These are phyloP conservation scores for Pseudozyma pruni DNA, from an alignment of 1,284 basidiomycete genomes.

Conservation along the genomic window DNA sequence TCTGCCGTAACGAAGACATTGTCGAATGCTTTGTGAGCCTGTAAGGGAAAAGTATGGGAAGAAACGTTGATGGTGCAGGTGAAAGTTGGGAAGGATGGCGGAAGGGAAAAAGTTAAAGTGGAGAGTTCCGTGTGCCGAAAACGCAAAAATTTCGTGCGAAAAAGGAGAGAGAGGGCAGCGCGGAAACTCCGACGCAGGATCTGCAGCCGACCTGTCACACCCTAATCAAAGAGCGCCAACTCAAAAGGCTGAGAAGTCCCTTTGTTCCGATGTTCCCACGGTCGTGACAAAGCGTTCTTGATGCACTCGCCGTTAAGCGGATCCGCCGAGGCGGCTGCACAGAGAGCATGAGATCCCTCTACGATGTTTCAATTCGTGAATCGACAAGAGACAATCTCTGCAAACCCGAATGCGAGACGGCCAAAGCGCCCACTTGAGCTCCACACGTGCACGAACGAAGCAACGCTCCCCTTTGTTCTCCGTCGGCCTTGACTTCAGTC, in stretches of 20 bases:
- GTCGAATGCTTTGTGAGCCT: background rate
- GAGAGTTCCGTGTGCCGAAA: constrained; percentile 26
- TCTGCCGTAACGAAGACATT: constrained; percentile 43
- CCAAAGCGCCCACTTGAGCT: too few species aligned
- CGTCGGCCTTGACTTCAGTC: too few species aligned
- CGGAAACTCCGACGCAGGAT: constrained; percentile 28
- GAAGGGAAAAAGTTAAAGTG: constrained; percentile 17
- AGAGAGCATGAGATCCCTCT: too few species aligned
- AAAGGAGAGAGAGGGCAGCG: background rate
- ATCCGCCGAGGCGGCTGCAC: too few species aligned
- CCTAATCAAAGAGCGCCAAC: constrained; percentile 36
- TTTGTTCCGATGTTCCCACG: too few species aligned
- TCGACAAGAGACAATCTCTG: too few species aligned
- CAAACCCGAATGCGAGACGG: too few species aligned
- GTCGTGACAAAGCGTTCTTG: too few species aligned
- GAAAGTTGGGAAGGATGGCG: constrained; percentile 17
- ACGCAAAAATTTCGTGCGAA: constrained; percentile 20
- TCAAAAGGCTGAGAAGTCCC: background rate
- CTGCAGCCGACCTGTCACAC: constrained; percentile 44
- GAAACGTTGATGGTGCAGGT: constrained; percentile 15
- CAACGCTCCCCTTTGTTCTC: constrained; percentile 22
- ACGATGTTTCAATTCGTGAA: too few species aligned
- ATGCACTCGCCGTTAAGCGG: too few species aligned
- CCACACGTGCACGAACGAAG: too few species aligned
- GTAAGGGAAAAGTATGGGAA: background rate